Conservation (phyloP, 192 early-diverging fungal genomes). For the Endogone sp. region DNA sequence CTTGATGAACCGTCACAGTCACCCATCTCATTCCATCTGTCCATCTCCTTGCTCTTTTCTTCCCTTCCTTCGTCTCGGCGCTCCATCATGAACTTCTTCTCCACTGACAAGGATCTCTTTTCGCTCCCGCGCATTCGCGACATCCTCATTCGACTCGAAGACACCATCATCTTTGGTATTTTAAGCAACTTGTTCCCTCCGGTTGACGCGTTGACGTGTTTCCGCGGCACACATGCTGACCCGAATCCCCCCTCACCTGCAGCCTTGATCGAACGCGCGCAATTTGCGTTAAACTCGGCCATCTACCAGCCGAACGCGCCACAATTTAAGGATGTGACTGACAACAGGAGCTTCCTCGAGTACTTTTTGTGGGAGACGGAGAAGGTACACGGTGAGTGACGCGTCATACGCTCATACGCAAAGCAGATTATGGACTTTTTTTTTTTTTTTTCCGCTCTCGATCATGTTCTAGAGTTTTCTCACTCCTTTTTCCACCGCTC, state of each 20-base stretch:
- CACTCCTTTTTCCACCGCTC: conserved; percentile 1
- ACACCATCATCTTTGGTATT: conserved; percentile 89
- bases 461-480: conserved; percentile 6
- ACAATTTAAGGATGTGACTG: conserved; percentile 55
- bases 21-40: too few relatives aligned
- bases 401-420: not conserved
- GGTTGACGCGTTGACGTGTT: not conserved
- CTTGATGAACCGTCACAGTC: too few relatives aligned
- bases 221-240: not conserved
- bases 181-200: not conserved
- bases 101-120: conserved; percentile 21
- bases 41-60: too few relatives aligned
- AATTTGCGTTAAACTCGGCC: conserved; percentile 79
- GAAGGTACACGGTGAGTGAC: conserved; percentile 81
- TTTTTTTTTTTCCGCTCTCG: not conserved
- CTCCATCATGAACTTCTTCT: conserved; percentile 23
- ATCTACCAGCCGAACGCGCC: conserved; percentile 74
- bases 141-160: conserved; percentile 90
- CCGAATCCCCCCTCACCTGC: not conserved
- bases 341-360: conserved; percentile 75
- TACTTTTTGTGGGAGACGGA: conserved; percentile 93
- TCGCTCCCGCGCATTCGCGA: conserved; percentile 54
- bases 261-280: conserved; percentile 92
- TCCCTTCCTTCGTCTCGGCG: too few relatives aligned
- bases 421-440: too few relatives aligned